A percentile compares a stretch with the other conserved stretches of the same genome.
Evolutionary conservation across 1,139 yeast genomes (phyloP).

Genomic region (Geotrichum carabidarum): DNA sequence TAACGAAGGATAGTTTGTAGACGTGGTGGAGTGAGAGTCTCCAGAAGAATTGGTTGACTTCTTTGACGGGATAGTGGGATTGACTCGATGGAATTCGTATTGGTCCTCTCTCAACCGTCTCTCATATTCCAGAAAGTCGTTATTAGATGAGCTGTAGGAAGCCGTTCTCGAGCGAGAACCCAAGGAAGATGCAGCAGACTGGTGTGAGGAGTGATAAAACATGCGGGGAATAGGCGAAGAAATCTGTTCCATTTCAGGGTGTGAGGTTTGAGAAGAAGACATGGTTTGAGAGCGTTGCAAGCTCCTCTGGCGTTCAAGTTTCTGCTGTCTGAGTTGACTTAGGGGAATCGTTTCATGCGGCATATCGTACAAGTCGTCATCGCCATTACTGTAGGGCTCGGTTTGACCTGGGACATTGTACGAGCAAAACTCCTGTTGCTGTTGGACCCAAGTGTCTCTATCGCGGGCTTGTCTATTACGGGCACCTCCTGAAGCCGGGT

Average conservation of each 20-base stretch:
- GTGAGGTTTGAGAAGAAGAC: neutral
- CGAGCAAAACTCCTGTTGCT: neutral
- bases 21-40: neutral
- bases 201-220: neutral
- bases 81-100: neutral
- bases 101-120: neutral
- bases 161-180: neutral
- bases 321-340: neutral
- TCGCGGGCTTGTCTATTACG: neutral
- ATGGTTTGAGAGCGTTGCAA: neutral
- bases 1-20: conserved; percentile 1
- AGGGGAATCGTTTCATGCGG: neutral
- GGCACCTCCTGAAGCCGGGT: neutral
- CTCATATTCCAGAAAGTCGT: conserved; percentile 4
- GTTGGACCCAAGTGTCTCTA: neutral
- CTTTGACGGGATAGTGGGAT: neutral
- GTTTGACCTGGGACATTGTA: neutral
- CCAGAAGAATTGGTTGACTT: neutral
- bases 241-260: conserved; percentile 2
- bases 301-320: neutral
- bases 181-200: neutral
- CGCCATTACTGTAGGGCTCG: neutral
- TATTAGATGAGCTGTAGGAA: neutral
- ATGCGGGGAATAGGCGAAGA: conserved; percentile 2
- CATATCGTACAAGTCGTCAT: conserved; percentile 6